phyloP scores from a whole-genome alignment of 2,329 filamentous ascomycete species.

The Alternaria sp. region DNA sequence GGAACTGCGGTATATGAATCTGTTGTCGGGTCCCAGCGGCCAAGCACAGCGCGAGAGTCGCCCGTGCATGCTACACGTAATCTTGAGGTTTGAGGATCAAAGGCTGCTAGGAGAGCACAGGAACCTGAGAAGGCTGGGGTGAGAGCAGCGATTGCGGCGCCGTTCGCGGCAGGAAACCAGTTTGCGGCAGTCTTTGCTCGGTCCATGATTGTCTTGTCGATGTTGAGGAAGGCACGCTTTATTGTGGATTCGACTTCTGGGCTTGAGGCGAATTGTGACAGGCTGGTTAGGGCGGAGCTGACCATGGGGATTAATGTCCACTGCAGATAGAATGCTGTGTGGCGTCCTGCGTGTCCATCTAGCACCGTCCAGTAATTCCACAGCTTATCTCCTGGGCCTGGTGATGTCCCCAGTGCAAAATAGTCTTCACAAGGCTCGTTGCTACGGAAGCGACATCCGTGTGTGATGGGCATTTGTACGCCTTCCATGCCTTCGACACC shows the following conservation, averaged over 20 bases:
- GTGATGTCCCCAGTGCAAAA: conserved; percentile 39
- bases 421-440: conserved; percentile 48
- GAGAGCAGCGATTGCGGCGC: conserved; percentile 41
- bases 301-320: conserved; percentile 56
- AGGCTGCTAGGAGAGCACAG: conserved; percentile 70
- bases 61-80: conserved; percentile 73
- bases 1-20: conserved; percentile 62
- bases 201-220: conserved; percentile 66
- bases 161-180: conserved; percentile 49
- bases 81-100: conserved; percentile 62
- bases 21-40: conserved; percentile 55
- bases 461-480: conserved; percentile 42
- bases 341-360: conserved; percentile 61
- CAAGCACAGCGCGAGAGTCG: conserved; percentile 73
- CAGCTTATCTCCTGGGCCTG: conserved; percentile 36
- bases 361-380: conserved; percentile 58
- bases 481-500: conserved; percentile 15
- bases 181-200: conserved; percentile 50
- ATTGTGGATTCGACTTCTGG: conserved; percentile 64
- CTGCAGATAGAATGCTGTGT: conserved; percentile 54
- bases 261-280: conserved; percentile 50
- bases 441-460: conserved; percentile 41
- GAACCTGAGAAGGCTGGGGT: conserved; percentile 62
- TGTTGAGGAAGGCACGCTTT: conserved; percentile 64
- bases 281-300: conserved; percentile 45